phyloP scores from a whole-genome alignment of 2,329 filamentous ascomycete genomes.

The Neophaeococcomyces mojaviensis region DNA sequence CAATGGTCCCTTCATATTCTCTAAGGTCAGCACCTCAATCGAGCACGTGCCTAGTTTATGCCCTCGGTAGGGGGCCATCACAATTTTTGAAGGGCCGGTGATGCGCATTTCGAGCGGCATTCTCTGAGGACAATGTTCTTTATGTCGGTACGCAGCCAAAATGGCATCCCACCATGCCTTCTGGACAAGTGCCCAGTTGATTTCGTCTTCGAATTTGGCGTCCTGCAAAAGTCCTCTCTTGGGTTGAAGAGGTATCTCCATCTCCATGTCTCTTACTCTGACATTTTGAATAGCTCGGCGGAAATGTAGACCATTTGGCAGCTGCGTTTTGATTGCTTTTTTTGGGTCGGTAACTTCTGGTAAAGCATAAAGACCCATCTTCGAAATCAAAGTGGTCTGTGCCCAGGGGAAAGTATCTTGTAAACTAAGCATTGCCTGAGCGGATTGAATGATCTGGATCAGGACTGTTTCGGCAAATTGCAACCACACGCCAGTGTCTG shows the following conservation, averaged over 20 bases:
- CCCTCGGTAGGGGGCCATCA: slow-evolving; percentile 39
- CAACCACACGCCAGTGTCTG: slow-evolving; percentile 34
- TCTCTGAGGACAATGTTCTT: slow-evolving; percentile 23
- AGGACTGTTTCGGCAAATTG: slow-evolving; percentile 29
- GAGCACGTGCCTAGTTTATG: slow-evolving; percentile 36
- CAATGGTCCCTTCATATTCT: slow-evolving; percentile 29
- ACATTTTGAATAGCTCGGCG: slow-evolving; percentile 40
- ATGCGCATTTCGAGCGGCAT: slow-evolving; percentile 41
- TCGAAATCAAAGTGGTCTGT: slow-evolving; percentile 11
- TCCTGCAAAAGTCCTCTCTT: slow-evolving; percentile 8
- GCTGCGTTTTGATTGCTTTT: slow-evolving; percentile 30
- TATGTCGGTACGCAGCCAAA: slow-evolving; percentile 35
- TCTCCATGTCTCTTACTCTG: slow-evolving; percentile 37
- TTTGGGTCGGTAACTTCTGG: slow-evolving; percentile 17
- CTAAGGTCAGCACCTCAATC: slow-evolving; percentile 39
- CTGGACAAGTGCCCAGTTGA: slow-evolving; percentile 37
- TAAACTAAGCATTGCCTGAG: not conserved
- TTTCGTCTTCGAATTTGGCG: slow-evolving; percentile 25
- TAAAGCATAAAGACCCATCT: slow-evolving; percentile 27
- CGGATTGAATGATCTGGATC: not conserved
- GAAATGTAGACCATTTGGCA: slow-evolving; percentile 42
- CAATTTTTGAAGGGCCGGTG: slow-evolving; percentile 35
- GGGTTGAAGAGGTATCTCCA: slow-evolving; percentile 37
- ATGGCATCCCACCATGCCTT: slow-evolving; percentile 46
- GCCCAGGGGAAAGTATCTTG: slow-evolving; percentile 14